Evolutionary conservation across 2,329 filamentous ascomycete species (phyloP).

Genomic region (Nakataea oryzae): DNA sequence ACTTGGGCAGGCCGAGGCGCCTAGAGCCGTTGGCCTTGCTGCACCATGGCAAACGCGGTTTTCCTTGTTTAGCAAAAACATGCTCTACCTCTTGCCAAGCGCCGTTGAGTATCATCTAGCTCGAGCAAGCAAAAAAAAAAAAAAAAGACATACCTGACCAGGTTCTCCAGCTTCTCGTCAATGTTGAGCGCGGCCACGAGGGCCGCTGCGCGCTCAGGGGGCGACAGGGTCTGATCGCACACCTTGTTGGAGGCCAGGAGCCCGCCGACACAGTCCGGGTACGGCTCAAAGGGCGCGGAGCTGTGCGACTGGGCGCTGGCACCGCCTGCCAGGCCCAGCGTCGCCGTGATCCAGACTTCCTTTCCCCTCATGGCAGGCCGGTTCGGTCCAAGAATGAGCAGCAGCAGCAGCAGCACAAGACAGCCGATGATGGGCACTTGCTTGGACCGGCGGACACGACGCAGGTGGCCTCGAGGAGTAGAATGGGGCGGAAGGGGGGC

Average conservation of each 20-base stretch:
- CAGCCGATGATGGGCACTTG: background rate
- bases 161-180: slow-evolving; percentile 20
- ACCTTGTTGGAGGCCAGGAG: slow-evolving; percentile 21
- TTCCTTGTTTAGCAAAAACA: too few species aligned
- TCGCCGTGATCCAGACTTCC: background rate
- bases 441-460: background rate
- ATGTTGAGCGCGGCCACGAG: slow-evolving; percentile 20
- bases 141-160: slow-evolving; percentile 17
- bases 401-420: too few species aligned
- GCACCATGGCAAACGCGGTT: background rate
- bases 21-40: slow-evolving; percentile 1
- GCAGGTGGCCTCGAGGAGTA: background rate
- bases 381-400: background rate
- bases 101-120: background rate
- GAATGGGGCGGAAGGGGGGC: background rate
- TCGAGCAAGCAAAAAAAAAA: slow-evolving; percentile 38
- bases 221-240: slow-evolving; percentile 17
- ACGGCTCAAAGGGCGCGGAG: slow-evolving; percentile 5
- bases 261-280: slow-evolving; percentile 20
- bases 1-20: slow-evolving; percentile 6
- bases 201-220: slow-evolving; percentile 17
- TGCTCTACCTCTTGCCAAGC: too few species aligned
- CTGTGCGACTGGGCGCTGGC: background rate
- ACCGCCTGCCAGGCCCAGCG: too few species aligned
- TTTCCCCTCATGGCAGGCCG: background rate